Base-by-base conservation (phyloP, 164 flowering plant genomes). In the Kalanchoe fedtschenkoi region DNA sequence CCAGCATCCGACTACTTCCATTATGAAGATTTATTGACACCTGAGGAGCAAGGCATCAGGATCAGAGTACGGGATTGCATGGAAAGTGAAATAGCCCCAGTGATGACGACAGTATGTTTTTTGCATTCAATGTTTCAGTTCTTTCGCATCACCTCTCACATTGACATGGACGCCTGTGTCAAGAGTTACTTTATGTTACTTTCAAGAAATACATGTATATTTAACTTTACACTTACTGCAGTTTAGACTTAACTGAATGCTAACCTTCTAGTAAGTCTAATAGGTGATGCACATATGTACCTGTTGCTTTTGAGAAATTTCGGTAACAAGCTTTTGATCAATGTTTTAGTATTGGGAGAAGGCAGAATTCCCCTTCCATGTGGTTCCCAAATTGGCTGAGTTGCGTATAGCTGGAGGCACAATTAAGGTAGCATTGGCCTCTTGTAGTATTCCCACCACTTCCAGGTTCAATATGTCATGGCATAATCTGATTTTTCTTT, bases 51-150 rank as follows among this genome's bases (percentile, higher is more conserved):
- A 68, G 78, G 81, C 34, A 14, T 84, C 60, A 71, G 84, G 65
- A 61, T 37, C 64, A 85, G 70, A 78, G 88, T 90, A 29, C 73
- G 89, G 70, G 71, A 71, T 60, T 76, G 83, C 58, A 78, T 90
- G 91, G 97, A 93, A 70, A 90, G 82, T 57, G 93, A 90, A 69
- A 63, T 88, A 42, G 99, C 97, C 47, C 99, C 99, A 5, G 74
- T 85, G 42, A 83, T 90, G 89, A 47, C 96, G 24, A 66, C 80
- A 91, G 97, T 88, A 74, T 54, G 19, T 35, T 56, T 63, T 19
- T 58, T 33, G 61, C 5, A 15, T 37, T 58, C 61, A n/a, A n/a
- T 17, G 4, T 16, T 58, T 33, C 39, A n/a, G n/a, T 24, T 32
- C n/a, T 32, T 58, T 35, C 39, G 10, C 2, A 24, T 22, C 37